Evolutionary conservation across 1,284 basidiomycete genomes (phyloP).

Genomic region (Moesziomyces sp.): DNA sequence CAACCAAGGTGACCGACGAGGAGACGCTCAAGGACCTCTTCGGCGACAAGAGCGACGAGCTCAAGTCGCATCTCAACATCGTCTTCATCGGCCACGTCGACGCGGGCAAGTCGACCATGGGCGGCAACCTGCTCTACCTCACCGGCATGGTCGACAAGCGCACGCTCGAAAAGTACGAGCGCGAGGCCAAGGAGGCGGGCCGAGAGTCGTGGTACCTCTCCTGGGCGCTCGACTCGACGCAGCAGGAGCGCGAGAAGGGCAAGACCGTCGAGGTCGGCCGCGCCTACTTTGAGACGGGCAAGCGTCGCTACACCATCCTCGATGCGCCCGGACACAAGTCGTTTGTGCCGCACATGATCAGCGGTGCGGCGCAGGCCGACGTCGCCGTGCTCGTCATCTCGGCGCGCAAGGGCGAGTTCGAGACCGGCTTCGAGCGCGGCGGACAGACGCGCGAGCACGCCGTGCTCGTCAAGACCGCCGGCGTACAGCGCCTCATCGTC

Average conservation of each 20-base stretch:
- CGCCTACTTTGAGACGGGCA: slow-evolving; percentile 67
- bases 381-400: slow-evolving; percentile 67
- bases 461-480: slow-evolving; percentile 67
- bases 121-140: slow-evolving; percentile 65
- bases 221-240: slow-evolving; percentile 67
- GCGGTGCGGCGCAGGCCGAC: slow-evolving; percentile 67
- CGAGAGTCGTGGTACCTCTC: slow-evolving; percentile 67
- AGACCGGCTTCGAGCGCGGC: slow-evolving; percentile 66
- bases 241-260: slow-evolving; percentile 66
- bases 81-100: slow-evolving; percentile 68
- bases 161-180: slow-evolving; percentile 67
- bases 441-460: slow-evolving; percentile 68
- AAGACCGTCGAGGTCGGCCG: slow-evolving; percentile 68
- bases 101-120: slow-evolving; percentile 68
- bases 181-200: slow-evolving; percentile 66
- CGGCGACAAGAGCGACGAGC: slow-evolving; percentile 60
- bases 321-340: slow-evolving; percentile 67
- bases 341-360: slow-evolving; percentile 67
- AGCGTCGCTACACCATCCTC: slow-evolving; percentile 66
- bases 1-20: slow-evolving; percentile 63
- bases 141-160: slow-evolving; percentile 68
- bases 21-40: slow-evolving; percentile 67
- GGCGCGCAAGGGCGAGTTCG: slow-evolving; percentile 66
- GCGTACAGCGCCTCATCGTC: slow-evolving; percentile 66
- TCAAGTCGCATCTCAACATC: slow-evolving; percentile 67